Evolutionary conservation across 768 basidiomycete species (phyloP), one percentile per base, ranked within the genome.

Genomic region (Dictyophora rubrovolvata): DNA sequence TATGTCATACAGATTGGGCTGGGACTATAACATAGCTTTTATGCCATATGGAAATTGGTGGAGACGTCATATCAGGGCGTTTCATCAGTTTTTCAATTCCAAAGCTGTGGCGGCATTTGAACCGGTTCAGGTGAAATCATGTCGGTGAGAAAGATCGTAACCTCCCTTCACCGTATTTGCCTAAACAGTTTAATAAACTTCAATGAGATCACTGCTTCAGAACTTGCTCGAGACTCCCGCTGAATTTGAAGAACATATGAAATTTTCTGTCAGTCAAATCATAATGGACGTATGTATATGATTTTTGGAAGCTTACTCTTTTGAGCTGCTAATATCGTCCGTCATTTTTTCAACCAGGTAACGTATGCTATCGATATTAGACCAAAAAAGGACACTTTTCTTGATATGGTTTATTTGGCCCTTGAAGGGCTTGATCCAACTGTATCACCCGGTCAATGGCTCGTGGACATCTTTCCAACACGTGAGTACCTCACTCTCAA

Each of bases 1-100:
- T 34, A 18, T 50, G n/a, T n/a, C n/a, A n/a, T n/a, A n/a, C n/a
- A 57, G 56, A 33, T 48, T 57, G 47, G 56, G 56, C 12, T 57
- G 21, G 21, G 33, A 75, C 60, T 79, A 77, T 76, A 62, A 76
- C 3, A 73, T 78, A 61, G 76, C 75, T 1, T 68, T 71, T n/a
- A 69, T 74, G 65, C 65, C 66, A 6, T 77, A 72, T 52, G 76
- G 77, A 10, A 59, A 51, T 10, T 64, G 59, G 50, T 76, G 72
- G 72, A 66, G 65, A 53, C 65, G 68, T 6, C 77, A 77, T 63
- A 68, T 75, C 51, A 67, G 65, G 2, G 64, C 74, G 12, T 76
- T 77, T 36, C 70, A 71, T 56, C 70, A 72, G 59, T 68, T 74
- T 63, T 76, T 77, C 58, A 69, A 65, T 49, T 65, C 65, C 34